phyloP scores from a whole-genome alignment of 129 eudicot genomes.

The Flaveria brownii region DNA sequence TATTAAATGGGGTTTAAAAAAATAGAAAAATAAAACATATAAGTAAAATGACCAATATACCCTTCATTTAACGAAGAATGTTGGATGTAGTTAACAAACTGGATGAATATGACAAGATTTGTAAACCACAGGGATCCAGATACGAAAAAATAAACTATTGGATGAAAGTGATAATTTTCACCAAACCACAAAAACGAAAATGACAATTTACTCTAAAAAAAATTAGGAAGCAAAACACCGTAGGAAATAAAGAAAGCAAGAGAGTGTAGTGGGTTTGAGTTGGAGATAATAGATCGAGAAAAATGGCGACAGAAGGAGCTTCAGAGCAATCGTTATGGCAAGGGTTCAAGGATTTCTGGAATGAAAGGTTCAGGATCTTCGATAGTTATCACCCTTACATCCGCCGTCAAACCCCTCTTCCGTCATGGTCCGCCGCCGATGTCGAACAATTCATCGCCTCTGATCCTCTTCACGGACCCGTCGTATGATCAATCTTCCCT shows the following conservation, averaged over 20 bases:
- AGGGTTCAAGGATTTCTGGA: slow-evolving; percentile 44
- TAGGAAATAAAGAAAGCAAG: neutral
- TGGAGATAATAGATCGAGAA: neutral
- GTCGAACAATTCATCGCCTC: slow-evolving; percentile 66
- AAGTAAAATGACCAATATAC: too few relatives aligned
- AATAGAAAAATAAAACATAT: too few relatives aligned
- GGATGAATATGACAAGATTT: too few relatives aligned
- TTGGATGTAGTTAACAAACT: too few relatives aligned
- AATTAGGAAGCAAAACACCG: neutral
- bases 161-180: too few relatives aligned
- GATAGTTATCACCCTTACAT: slow-evolving; percentile 51
- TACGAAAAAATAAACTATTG: too few relatives aligned
- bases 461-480: slow-evolving; percentile 80
- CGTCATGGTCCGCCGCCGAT: slow-evolving; percentile 61
- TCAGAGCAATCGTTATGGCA: slow-evolving; percentile 29
- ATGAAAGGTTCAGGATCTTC: slow-evolving; percentile 50
- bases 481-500: slow-evolving; percentile 23
- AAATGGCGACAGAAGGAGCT: slow-evolving; percentile 37
- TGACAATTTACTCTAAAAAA: too few relatives aligned
- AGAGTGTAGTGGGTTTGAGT: neutral
- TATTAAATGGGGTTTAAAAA: too few relatives aligned
- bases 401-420: slow-evolving; percentile 58
- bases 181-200: too few relatives aligned
- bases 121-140: too few relatives aligned
- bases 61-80: too few relatives aligned